phyloP scores from a whole-genome alignment of 2,329 filamentous ascomycete species.

The Scedosporium minutisporum region DNA sequence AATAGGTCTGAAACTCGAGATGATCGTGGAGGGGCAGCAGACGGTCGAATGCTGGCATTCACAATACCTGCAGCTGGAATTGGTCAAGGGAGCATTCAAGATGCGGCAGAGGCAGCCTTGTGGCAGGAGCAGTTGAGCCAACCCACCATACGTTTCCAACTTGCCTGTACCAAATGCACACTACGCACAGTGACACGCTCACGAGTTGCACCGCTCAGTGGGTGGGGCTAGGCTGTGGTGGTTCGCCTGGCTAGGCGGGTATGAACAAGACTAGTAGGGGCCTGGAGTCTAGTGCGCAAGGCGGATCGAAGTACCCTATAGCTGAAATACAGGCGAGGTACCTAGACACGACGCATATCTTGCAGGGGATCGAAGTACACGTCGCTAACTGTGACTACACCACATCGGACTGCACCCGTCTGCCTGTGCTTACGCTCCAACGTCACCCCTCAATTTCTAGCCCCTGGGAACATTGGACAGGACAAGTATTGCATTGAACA shows the following conservation, averaged over 20 bases:
- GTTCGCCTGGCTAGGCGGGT: no score
- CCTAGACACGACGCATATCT: neutral
- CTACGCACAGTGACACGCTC: no score
- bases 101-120: neutral
- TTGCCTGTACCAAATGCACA: no score
- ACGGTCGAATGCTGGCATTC: neutral
- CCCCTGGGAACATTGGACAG: no score
- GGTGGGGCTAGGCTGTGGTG: no score
- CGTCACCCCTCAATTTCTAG: no score
- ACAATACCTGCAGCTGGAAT: neutral
- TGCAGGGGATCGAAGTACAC: neutral
- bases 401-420: neutral
- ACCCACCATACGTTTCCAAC: no score
- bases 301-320: neutral
- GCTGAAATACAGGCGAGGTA: neutral
- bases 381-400: neutral
- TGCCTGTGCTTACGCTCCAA: no score
- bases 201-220: no score
- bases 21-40: neutral
- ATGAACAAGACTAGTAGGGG: no score
- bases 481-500: no score
- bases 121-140: neutral
- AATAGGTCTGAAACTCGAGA: neutral
- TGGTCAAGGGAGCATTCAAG: neutral
- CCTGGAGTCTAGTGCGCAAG: no score